phyloP scores from a whole-genome alignment of 192 early-diverging fungal species.

The Phycomyces blakesleeanus region DNA sequence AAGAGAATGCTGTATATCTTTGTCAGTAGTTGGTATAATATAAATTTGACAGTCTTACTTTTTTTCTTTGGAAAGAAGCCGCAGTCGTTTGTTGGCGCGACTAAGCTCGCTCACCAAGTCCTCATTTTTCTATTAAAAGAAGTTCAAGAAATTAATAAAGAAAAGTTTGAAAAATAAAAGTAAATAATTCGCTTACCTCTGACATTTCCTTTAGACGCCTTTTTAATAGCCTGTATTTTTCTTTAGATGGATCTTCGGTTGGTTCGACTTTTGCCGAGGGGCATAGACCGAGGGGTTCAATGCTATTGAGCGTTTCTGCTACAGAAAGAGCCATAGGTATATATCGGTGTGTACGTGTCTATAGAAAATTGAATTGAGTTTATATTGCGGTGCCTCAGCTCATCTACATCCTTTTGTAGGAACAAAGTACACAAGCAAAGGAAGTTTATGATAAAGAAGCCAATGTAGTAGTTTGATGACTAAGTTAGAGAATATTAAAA shows the following conservation, averaged over 20 bases:
- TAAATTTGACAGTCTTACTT: not conserved
- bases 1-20: conserved; percentile 9
- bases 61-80: conserved; percentile 14
- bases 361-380: too few relatives aligned
- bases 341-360: too few relatives aligned
- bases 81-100: conserved; percentile 10
- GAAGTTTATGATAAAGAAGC: too few relatives aligned
- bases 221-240: conserved; percentile 31
- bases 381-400: too few relatives aligned
- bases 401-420: too few relatives aligned
- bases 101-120: conserved; percentile 4
- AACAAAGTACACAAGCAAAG: too few relatives aligned
- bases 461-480: too few relatives aligned
- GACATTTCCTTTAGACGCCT: conserved; percentile 28
- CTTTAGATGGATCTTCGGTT: conserved; percentile 39
- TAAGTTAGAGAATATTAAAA: too few relatives aligned
- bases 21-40: not conserved
- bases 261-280: not conserved
- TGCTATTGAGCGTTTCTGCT: not conserved
- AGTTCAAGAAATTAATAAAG: not conserved
- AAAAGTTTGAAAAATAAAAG: conserved; percentile 6
- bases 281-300: conserved; percentile 37
- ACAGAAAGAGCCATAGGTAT: not conserved
- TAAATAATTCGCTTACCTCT: conserved; percentile 32
- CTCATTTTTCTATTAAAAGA: conserved; percentile 7